These are phyloP conservation scores for Oxytropis ochrocephala DNA, from an alignment of 306 rosid species.

Conservation along the genomic window DNA sequence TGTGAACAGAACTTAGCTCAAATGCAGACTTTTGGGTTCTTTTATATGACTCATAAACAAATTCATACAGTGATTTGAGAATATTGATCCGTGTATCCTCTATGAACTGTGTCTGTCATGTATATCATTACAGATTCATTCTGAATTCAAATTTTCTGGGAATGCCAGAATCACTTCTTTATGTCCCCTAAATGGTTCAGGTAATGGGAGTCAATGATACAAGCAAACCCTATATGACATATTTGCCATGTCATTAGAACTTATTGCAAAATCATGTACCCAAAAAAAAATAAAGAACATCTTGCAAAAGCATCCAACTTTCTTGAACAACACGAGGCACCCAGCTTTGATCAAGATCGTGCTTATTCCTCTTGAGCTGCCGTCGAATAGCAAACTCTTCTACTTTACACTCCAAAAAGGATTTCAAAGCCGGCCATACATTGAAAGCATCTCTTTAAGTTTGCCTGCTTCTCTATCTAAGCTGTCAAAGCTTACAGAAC, in stretches of 20 bases:
- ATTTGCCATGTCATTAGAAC: not conserved
- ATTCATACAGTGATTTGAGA: not conserved
- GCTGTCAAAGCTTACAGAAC: constrained; percentile 58
- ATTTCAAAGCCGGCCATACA: constrained; percentile 69
- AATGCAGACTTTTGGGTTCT: not conserved
- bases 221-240: not conserved
- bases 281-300: no score
- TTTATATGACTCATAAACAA: not conserved
- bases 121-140: not conserved
- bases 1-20: not conserved
- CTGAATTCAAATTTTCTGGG: not conserved
- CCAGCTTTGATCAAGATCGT: not conserved
- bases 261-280: no score
- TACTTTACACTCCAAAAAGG: constrained; percentile 3
- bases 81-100: not conserved
- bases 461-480: constrained; percentile 60
- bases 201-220: not conserved
- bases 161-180: not conserved
- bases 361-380: not conserved
- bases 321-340: not conserved
- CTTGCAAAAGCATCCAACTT: not conserved
- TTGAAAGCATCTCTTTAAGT: constrained; percentile 49
- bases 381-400: not conserved
- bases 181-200: not conserved
- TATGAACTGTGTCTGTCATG: not conserved